Conservation (phyloP, 148 eudicot genomes). For the Suaeda aralocaspica region DNA sequence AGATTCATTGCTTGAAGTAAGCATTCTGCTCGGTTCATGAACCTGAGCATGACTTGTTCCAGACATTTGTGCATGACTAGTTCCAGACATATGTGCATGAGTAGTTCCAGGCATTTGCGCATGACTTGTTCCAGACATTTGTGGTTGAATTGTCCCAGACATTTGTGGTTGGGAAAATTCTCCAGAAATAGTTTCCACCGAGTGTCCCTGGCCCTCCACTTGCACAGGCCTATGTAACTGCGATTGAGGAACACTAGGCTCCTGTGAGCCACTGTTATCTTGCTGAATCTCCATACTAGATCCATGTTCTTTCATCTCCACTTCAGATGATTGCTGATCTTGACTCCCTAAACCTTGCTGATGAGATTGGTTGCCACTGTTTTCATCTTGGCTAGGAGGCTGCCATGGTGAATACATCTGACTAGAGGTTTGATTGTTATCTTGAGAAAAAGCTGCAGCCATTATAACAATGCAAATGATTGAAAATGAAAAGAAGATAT, state of each 20-base stretch:
- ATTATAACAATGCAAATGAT: conserved; percentile 8
- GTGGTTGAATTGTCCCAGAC: conserved; percentile 32
- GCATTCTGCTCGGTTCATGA: conserved; percentile 34
- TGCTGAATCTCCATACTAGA: conserved; percentile 38
- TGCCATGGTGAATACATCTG: conserved; percentile 67
- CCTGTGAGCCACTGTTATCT: conserved; percentile 35
- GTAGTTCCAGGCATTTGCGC: conserved; percentile 28
- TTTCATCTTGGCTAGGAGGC: conserved; percentile 47
- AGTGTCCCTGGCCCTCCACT: conserved; percentile 34
- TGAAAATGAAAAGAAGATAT: neutral
- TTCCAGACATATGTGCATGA: conserved; percentile 33
- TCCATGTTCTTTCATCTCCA: conserved; percentile 39
- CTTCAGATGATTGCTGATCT: conserved; percentile 41
- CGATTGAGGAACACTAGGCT: conserved; percentile 29
- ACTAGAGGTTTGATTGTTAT: conserved; percentile 49
- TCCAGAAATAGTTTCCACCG: conserved; percentile 37
- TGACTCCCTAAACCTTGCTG: conserved; percentile 31
- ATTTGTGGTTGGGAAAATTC: conserved; percentile 38
- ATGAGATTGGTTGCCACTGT: conserved; percentile 32
- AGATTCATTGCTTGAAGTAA: conserved; percentile 36
- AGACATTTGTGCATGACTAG: conserved; percentile 35
- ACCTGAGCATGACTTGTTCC: conserved; percentile 36
- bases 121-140: conserved; percentile 36
- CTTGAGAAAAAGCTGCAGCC: conserved; percentile 56
- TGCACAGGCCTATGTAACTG: conserved; percentile 35